These are phyloP conservation scores for Acacia pycnantha DNA, from an alignment of 331 rosid genomes.

Conservation along the genomic window DNA sequence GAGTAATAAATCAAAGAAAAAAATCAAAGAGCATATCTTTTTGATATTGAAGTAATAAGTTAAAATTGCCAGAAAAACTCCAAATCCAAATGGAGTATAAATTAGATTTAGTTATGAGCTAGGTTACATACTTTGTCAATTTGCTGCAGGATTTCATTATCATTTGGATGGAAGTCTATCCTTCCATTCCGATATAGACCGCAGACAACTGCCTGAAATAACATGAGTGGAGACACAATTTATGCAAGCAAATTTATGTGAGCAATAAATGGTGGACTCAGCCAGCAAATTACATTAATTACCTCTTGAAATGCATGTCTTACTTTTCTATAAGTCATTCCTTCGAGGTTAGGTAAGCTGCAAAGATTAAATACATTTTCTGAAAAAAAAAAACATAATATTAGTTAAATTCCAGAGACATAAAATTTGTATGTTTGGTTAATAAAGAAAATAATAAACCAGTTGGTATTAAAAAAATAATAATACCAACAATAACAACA, in stretches of 20 bases:
- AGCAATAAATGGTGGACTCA: slow-evolving; percentile 18
- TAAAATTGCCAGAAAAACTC: neutral
- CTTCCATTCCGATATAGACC: slow-evolving; percentile 87
- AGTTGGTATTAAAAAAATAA: too few species aligned
- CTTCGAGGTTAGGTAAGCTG: slow-evolving; percentile 65
- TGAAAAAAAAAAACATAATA: slow-evolving; percentile 42
- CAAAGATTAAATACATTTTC: slow-evolving; percentile 89
- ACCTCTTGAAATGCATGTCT: slow-evolving; percentile 74
- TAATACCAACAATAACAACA: too few species aligned
- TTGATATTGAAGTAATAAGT: neutral
- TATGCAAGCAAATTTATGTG: slow-evolving; percentile 14
- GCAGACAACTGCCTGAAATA: slow-evolving; percentile 81
- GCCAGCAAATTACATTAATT: slow-evolving; percentile 30
- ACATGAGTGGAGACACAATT: slow-evolving; percentile 26
- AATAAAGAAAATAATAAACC: too few species aligned
- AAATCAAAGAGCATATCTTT: neutral
- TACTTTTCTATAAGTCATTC: slow-evolving; percentile 64
- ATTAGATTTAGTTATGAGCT: neutral
- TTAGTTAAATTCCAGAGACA: slow-evolving; percentile 31
- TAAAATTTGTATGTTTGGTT: neutral
- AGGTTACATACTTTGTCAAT: slow-evolving; percentile 78
- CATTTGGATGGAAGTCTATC: slow-evolving; percentile 85
- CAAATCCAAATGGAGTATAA: neutral
- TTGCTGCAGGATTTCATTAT: slow-evolving; percentile 69
- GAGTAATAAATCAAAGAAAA: neutral